These are phyloP conservation scores for Sporothrix dimorphospora DNA, from an alignment of 2,329 filamentous ascomycete species.

Conservation along the genomic window DNA sequence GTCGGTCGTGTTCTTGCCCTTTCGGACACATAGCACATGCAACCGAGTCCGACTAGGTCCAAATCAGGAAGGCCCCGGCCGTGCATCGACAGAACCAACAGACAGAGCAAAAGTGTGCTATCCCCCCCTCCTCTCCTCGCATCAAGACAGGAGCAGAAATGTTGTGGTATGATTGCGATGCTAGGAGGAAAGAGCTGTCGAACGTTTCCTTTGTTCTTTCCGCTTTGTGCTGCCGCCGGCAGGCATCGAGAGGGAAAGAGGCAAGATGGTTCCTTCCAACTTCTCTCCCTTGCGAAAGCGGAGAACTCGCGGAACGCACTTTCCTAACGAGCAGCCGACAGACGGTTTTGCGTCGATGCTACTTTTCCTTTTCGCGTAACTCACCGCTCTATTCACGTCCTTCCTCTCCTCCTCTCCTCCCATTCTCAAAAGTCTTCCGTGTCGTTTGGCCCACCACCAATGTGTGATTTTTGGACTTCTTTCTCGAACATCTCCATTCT, in stretches of 20 bases:
- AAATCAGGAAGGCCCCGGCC: constrained; percentile 4
- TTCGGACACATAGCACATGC: not conserved
- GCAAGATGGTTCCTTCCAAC: not conserved
- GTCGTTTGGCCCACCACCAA: not conserved
- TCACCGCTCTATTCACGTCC: not conserved
- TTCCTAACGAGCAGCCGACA: not conserved
- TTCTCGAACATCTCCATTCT: not conserved
- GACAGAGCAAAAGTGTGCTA: not conserved
- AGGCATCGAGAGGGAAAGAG: not conserved
- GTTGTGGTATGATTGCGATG: not conserved
- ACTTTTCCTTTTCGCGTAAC: not conserved
- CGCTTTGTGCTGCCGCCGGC: not conserved
- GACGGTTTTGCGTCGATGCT: not conserved
- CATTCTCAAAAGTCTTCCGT: not conserved
- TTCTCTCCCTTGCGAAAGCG: not conserved
- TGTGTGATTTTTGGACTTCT: not conserved
- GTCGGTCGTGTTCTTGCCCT: constrained; percentile 1
- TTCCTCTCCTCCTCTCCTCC: not conserved
- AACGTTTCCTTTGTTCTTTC: constrained; percentile 5
- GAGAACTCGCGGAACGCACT: not conserved
- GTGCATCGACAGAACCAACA: not conserved
- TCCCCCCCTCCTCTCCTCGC: too few species aligned
- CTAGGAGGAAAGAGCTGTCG: not conserved
- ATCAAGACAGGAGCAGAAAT: too few species aligned
- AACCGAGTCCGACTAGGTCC: not conserved